Evolutionary conservation across 495 filamentous ascomycete species (phyloP).

Genomic region (Podospora bellae-mahoneyi): DNA sequence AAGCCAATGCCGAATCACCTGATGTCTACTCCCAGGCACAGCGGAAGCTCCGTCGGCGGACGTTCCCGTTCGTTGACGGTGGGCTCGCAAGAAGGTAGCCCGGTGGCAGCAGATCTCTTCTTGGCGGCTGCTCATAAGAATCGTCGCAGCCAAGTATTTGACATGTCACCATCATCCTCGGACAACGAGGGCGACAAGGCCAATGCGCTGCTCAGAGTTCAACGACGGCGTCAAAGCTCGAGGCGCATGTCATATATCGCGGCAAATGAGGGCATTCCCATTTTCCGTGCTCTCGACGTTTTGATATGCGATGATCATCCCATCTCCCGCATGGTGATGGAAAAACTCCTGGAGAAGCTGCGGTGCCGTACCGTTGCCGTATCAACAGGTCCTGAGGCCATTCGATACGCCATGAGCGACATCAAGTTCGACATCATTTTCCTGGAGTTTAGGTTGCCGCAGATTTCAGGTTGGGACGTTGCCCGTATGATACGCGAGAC

Average conservation of each 20-base stretch:
- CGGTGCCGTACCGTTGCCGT: conserved; percentile 93
- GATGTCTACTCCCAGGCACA: conserved; percentile 46
- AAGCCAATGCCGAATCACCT: conserved; percentile 35
- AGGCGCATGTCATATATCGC: conserved; percentile 86
- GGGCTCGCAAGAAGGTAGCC: conserved; percentile 87
- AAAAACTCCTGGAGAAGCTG: conserved; percentile 90
- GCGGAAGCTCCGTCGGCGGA: conserved; percentile 42
- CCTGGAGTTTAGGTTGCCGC: conserved; percentile 92
- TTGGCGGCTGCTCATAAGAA: conserved; percentile 74
- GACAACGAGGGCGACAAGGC: conserved; percentile 93
- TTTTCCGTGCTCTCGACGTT: conserved; percentile 87
- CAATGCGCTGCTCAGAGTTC: conserved; percentile 88
- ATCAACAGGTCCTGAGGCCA: conserved; percentile 80
- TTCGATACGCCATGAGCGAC: conserved; percentile 87
- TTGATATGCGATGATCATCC: conserved; percentile 98
- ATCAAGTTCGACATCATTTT: conserved; percentile 97
- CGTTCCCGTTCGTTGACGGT: conserved; percentile 88
- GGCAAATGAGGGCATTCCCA: conserved; percentile 59
- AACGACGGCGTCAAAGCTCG: conserved; percentile 86
- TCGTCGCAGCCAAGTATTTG: conserved; percentile 88
- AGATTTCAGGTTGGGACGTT: conserved; percentile 90
- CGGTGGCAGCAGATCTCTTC: conserved; percentile 56
- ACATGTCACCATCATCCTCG: conserved; percentile 94
- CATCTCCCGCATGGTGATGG: conserved; percentile 96
- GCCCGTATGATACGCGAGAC: conserved; percentile 96